phyloP scores from a whole-genome alignment of 768 basidiomycete species.

The Kwoniella sp. region DNA sequence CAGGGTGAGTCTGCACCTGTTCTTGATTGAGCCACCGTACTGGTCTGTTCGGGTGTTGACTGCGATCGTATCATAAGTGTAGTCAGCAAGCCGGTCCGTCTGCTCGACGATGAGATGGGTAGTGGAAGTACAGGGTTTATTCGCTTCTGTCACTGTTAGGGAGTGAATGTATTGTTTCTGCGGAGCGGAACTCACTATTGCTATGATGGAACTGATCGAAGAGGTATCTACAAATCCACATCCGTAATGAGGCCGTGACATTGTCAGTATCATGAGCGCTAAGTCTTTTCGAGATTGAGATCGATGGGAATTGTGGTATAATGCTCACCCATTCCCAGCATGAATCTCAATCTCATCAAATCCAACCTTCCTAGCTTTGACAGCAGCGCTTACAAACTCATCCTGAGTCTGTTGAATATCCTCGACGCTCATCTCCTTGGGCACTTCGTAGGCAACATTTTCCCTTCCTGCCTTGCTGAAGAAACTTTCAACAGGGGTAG shows the following conservation, averaged over 20 bases:
- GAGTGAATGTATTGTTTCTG: too few species aligned
- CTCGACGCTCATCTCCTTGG: slow-evolving; percentile 39
- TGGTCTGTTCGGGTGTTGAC: slow-evolving; percentile 57
- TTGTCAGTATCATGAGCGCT: not conserved
- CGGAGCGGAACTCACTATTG: slow-evolving; percentile 24
- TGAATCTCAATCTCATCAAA: slow-evolving; percentile 63
- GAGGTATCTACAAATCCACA: slow-evolving; percentile 18
- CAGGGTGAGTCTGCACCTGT: slow-evolving; percentile 54
- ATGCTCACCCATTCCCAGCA: slow-evolving; percentile 25
- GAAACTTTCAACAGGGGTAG: slow-evolving; percentile 8
- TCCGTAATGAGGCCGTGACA: too few species aligned
- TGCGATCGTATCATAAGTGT: too few species aligned
- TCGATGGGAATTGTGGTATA: too few species aligned
- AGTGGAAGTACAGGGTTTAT: too few species aligned
- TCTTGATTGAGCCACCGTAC: slow-evolving; percentile 56
- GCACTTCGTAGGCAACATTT: slow-evolving; percentile 20
- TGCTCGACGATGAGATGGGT: too few species aligned
- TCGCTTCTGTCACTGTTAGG: too few species aligned
- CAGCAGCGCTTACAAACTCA: slow-evolving; percentile 59
- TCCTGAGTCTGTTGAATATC: slow-evolving; percentile 36
- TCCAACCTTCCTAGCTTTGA: slow-evolving; percentile 62
- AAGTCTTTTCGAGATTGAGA: too few species aligned
- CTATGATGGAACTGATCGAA: slow-evolving; percentile 45
- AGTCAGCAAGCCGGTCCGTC: too few species aligned
- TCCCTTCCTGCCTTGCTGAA: slow-evolving; percentile 14